These are phyloP conservation scores for Scutellaria minor DNA, from an alignment of 257 asterid species.

Conservation along the genomic window DNA sequence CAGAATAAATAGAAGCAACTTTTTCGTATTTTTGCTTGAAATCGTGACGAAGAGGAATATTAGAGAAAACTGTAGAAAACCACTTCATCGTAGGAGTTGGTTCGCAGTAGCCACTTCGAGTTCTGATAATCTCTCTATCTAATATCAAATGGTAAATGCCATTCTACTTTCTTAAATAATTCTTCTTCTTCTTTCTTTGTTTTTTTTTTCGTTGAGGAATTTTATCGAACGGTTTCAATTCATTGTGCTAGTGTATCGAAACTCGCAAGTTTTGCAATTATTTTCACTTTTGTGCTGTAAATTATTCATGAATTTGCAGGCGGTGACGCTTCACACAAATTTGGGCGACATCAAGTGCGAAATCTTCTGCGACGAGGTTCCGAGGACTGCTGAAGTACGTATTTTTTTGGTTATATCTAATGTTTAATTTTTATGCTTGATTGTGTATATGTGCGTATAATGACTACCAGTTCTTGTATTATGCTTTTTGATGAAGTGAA, in stretches of 20 bases:
- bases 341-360: constrained; percentile 98
- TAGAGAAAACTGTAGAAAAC: constrained; percentile 5
- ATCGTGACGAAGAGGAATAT: background rate
- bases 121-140: background rate
- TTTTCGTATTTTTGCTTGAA: background rate
- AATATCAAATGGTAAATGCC: constrained; percentile 36
- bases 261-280: background rate
- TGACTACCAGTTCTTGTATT: background rate
- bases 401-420: background rate
- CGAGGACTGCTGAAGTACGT: constrained; percentile 83
- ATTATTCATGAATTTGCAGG: constrained; percentile 43
- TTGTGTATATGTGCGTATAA: background rate
- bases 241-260: background rate
- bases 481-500: background rate
- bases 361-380: constrained; percentile 94
- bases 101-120: constrained; percentile 8
- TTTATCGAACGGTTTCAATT: constrained; percentile 49
- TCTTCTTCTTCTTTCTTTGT: background rate
- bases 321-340: constrained; percentile 95
- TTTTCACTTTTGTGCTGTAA: background rate
- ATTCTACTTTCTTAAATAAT: background rate
- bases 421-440: background rate
- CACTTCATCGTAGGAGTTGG: constrained; percentile 12
- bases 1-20: too few relatives aligned
- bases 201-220: constrained; percentile 32